Evolutionary conservation across 306 rosid species (phyloP).

Genomic region (Malus fusca): DNA sequence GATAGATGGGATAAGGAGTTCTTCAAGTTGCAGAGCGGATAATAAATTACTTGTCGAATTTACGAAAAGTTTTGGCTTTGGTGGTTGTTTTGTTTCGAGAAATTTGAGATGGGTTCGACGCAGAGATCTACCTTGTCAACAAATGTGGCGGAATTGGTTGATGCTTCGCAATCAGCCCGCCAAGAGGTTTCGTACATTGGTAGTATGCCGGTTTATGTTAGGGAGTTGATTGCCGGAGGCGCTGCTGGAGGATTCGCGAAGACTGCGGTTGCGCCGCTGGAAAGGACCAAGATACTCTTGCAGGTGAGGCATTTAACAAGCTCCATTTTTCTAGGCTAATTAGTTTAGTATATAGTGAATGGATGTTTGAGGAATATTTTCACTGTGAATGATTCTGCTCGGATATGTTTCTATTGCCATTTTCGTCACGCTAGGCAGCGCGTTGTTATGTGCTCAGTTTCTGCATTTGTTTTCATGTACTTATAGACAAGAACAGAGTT

Average conservation of each 20-base stretch:
- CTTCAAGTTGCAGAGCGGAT: constrained; percentile 67
- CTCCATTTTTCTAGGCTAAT: neutral
- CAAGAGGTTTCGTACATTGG: constrained; percentile 41
- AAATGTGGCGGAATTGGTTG: constrained; percentile 66
- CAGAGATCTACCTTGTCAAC: constrained; percentile 54
- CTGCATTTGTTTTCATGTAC: neutral
- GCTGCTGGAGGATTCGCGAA: constrained; percentile 88
- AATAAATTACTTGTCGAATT: neutral
- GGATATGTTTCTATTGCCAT: neutral
- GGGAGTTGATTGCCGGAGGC: constrained; percentile 88
- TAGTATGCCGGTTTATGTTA: constrained; percentile 63
- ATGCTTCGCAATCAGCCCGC: constrained; percentile 47
- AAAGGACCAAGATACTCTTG: constrained; percentile 85
- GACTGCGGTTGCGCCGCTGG: constrained; percentile 85
- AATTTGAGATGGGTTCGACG: constrained; percentile 55
- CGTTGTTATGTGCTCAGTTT: neutral
- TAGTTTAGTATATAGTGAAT: constrained; percentile 8
- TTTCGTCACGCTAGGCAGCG: neutral
- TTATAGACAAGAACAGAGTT: constrained; percentile 76
- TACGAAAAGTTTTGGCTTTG: neutral
- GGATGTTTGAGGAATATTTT: neutral
- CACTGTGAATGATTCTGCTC: neutral
- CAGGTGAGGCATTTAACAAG: constrained; percentile 43
- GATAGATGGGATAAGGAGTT: constrained; percentile 71
- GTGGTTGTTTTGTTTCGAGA: neutral